Base-by-base conservation (phyloP, 164 flowering plant genomes). In the Tetracentron sinense region DNA sequence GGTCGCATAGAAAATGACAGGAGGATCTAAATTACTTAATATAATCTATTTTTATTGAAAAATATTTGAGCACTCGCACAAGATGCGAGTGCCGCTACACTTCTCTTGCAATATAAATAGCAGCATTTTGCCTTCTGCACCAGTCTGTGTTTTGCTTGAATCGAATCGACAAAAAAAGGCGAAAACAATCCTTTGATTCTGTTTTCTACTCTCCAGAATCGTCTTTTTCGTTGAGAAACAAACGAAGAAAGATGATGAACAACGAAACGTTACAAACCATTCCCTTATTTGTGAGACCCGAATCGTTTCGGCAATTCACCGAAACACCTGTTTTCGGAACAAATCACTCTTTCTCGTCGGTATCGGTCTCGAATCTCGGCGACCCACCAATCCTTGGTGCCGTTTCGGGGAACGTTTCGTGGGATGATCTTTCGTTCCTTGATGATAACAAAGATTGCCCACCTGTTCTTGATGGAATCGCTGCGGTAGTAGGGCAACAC, bases 381-480 rank as follows among this genome's bases (percentile, higher is more conserved):
- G 8, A 51, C 51, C 61, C 57, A 27, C 35, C 30, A 38, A 30
- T 2, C 15, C 52, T 3, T 17, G 47, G 27, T 3, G 58, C 63
- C 14, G 50, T 23, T 33, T 42, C 53, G 49, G 20, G 28, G 44
- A 38, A 38, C 7, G 44, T 23, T 33, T 42, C 53, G 49, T 14
- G 22, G 8, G 19, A 56, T 22, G 7, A 50, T 48, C 25, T 56
- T 12, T 14, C 44, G 0, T 1, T 23, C 2, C 51, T 44, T 0
- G 30, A 42, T 10, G 61, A 52, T 7, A 25, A 44, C 11, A 51
- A 20, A 1, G 28, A 35, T 7, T 7, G 54, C 0, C 58, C 72
- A 16, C 72, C 73, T 6, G 74, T 71, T 58, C 86, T 91, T 3
- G 97, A 91, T 26, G 95, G 95, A 23, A 88, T 91, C 48, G 97